These are phyloP conservation scores for Eucalyptus victrix DNA, from an alignment of 345 rosid genomes.

Conservation along the genomic window DNA sequence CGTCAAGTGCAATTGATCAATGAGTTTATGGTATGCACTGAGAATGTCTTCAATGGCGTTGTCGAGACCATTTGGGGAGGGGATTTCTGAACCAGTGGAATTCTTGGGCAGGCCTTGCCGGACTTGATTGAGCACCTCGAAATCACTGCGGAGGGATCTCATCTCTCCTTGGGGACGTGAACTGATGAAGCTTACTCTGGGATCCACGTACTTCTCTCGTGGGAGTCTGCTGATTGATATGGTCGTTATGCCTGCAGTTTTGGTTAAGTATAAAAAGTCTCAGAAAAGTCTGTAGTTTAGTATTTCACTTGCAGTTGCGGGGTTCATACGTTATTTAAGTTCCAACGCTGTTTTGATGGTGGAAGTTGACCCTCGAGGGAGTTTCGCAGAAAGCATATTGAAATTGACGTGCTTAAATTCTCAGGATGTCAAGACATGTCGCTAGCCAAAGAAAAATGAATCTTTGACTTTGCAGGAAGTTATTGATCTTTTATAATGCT, in stretches of 20 bases:
- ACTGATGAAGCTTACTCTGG: neutral
- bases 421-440: neutral
- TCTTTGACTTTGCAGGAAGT: too few species aligned
- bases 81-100: neutral
- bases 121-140: neutral
- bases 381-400: neutral
- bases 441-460: too few species aligned
- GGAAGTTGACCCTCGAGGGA: neutral
- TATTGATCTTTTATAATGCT: too few species aligned
- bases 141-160: neutral
- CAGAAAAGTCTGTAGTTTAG: neutral
- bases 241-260: neutral
- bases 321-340: neutral
- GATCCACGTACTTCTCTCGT: neutral
- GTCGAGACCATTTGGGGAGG: neutral
- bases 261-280: neutral
- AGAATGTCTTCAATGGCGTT: accelerated
- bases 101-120: accelerated
- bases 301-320: neutral
- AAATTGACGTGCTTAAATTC: neutral
- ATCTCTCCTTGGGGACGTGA: neutral
- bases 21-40: neutral
- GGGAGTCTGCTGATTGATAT: neutral
- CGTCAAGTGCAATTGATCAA: accelerated
- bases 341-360: neutral